phyloP scores from a whole-genome alignment of 1,139 yeast genomes.

The Meyerozyma guilliermondii region DNA sequence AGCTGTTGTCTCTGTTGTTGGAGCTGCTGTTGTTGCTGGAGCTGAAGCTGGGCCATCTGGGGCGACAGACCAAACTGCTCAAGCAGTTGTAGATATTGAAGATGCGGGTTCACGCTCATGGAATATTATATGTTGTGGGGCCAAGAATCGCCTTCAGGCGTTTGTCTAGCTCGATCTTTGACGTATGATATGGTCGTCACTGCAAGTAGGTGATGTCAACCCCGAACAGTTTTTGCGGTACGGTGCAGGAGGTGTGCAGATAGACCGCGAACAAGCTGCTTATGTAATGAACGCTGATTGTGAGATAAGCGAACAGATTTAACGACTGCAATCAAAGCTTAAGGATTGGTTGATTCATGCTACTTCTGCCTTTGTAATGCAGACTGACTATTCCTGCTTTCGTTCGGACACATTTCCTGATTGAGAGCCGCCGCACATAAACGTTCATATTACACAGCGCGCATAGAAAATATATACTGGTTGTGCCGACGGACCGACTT shows the following conservation, averaged over 20 bases:
- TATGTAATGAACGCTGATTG: no score
- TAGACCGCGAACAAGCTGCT: neutral
- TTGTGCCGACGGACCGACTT: no score
- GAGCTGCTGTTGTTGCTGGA: conserved; percentile 31
- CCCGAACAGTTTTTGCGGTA: neutral
- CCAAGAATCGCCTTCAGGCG: neutral
- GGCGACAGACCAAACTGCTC: conserved; percentile 33
- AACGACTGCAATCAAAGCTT: no score
- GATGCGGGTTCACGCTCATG: conserved; percentile 37
- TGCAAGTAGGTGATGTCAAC: neutral
- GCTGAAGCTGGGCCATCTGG: conserved; percentile 34
- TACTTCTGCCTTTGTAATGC: no score
- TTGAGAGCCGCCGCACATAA: no score
- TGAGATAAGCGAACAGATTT: no score
- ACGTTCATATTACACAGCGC: no score
- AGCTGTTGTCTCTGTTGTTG: conserved; percentile 40
- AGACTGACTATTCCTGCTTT: no score
- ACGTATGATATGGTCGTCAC: neutral
- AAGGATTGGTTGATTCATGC: no score
- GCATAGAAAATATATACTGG: no score
- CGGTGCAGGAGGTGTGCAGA: neutral
- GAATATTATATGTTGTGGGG: neutral
- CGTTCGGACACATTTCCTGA: no score
- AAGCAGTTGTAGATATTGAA: conserved; percentile 38
- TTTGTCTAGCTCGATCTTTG: neutral